phyloP scores from a whole-genome alignment of 495 filamentous ascomycete species.

The Collariella sp. region DNA sequence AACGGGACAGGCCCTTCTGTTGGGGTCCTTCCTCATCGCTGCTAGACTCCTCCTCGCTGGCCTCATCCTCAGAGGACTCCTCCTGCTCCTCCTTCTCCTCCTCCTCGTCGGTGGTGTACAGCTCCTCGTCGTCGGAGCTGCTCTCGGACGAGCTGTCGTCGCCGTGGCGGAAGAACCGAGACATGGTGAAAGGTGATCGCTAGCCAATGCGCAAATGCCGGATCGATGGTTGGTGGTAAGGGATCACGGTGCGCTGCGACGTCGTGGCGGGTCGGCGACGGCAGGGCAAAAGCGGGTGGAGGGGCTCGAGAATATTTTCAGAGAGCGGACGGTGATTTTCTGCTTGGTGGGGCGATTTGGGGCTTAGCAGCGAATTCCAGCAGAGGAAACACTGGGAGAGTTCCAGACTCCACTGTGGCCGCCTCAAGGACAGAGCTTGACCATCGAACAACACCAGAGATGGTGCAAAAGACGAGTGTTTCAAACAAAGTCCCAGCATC shows the following conservation, averaged over 20 bases:
- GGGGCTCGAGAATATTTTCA: slow-evolving; percentile 30
- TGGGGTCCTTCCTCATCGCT: slow-evolving; percentile 54
- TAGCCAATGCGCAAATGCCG: not conserved
- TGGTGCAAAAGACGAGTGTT: not conserved
- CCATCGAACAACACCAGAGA: not conserved
- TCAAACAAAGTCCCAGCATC: not conserved
- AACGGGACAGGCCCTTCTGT: slow-evolving; percentile 62
- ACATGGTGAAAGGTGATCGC: slow-evolving; percentile 49
- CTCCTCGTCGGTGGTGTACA: slow-evolving; percentile 69
- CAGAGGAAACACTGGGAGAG: not conserved
- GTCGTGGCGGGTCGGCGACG: slow-evolving; percentile 13
- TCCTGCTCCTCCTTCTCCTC: slow-evolving; percentile 45
- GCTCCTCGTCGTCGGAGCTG: slow-evolving; percentile 85
- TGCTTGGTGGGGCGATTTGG: slow-evolving; percentile 32
- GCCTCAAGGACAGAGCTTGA: not conserved
- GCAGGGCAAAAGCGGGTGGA: slow-evolving; percentile 23
- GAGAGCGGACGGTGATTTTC: slow-evolving; percentile 29
- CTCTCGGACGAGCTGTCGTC: slow-evolving; percentile 78
- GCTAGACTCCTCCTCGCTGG: slow-evolving; percentile 52
- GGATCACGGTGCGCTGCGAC: slow-evolving; percentile 11
- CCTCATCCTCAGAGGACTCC: slow-evolving; percentile 40
- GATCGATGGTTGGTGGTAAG: slow-evolving; percentile 4
- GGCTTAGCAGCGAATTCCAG: slow-evolving; percentile 21
- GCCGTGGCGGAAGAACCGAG: slow-evolving; percentile 92
- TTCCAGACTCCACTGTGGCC: not conserved